Evolutionary conservation across 352 stramenopile genomes (phyloP), one percentile per base, ranked within the genome.

Genomic region (Phytophthora vignae): DNA sequence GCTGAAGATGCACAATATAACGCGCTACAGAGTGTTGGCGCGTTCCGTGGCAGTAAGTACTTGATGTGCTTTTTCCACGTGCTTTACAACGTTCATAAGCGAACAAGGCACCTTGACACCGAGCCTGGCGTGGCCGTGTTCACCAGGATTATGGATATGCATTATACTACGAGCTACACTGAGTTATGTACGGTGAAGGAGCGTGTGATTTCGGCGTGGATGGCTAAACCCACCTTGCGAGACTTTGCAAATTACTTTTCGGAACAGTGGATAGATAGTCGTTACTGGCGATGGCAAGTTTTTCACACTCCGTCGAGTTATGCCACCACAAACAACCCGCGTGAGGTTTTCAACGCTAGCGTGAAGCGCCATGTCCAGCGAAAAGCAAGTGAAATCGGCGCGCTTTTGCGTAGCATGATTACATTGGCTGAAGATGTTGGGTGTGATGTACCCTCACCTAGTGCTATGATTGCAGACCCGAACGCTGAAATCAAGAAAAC

Each of bases 141-240:
- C 15, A 21, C 36, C 1, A 52, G 62, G 0, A 68, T 61, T 49
- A 62, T 69, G 53, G 53, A 69, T 57, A 60, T 67, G 60, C 50
- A 55, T 12, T 60, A 29, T 27, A 60, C 21, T 5, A 25, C 14
- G 7, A 60, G 11, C n/a, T 55, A 49, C 29, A 55, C 8, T 38
- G 49, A 46, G 12, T 60, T 55, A 11, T 67, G 17, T 48, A 29
- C 9, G 1, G 33, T 55, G 2, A 67, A 67, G 42, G 25, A 55
- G n/a, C 48, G 36, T 8, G 50, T 67, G 11, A 19, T 60, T 36
- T 36, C 31, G 31, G 31, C 6, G 31, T 36, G 31, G 31, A 8
- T 8, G 31, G 31, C 31, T 1, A 36, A 36, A 3, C 31, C 31
- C 1, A 8, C 5, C 9, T 36, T 36, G 31, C 6, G 31, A 36